phyloP scores from a whole-genome alignment of 495 filamentous ascomycete genomes.

The Chaetomium fimeti region DNA sequence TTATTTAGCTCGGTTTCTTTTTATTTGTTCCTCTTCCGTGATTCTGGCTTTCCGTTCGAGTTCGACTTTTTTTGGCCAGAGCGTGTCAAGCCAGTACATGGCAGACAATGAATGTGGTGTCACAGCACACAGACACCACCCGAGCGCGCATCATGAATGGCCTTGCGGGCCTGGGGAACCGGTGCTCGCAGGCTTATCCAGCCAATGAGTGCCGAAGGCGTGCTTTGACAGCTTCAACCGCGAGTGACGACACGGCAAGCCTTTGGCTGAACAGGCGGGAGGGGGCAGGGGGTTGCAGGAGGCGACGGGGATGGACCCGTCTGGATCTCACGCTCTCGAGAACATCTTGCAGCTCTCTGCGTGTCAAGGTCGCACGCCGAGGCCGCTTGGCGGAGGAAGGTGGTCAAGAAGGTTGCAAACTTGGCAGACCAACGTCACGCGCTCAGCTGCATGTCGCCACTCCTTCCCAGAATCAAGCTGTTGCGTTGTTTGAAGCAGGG shows the following conservation, averaged over 20 bases:
- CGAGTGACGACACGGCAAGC: not conserved
- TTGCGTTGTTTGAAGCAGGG: not conserved
- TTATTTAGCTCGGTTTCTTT: too few species aligned
- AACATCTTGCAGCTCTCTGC: constrained; percentile 16
- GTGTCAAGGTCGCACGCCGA: constrained; percentile 18
- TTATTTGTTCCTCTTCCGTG: too few species aligned
- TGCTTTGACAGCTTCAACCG: not conserved
- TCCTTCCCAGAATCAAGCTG: not conserved
- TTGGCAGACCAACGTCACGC: constrained; percentile 16
- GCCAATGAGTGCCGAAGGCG: constrained; percentile 3
- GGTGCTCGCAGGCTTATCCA: not conserved
- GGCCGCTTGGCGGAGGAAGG: constrained; percentile 13
- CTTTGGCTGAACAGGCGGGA: not conserved
- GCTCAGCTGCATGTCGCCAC: constrained; percentile 17
- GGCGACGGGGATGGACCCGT: constrained; percentile 14
- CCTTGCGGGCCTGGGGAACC: not conserved
- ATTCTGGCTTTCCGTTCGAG: too few species aligned
- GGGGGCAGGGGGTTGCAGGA: constrained; percentile 12
- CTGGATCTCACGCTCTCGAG: constrained; percentile 18
- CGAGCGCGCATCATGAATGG: not conserved
- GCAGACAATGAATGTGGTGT: not conserved
- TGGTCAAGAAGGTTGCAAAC: not conserved
- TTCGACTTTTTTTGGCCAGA: too few species aligned
- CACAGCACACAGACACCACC: not conserved
- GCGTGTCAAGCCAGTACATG: not conserved